These are phyloP conservation scores for Pichia sp. DNA, from an alignment of 1,139 yeast genomes.

Conservation along the genomic window DNA sequence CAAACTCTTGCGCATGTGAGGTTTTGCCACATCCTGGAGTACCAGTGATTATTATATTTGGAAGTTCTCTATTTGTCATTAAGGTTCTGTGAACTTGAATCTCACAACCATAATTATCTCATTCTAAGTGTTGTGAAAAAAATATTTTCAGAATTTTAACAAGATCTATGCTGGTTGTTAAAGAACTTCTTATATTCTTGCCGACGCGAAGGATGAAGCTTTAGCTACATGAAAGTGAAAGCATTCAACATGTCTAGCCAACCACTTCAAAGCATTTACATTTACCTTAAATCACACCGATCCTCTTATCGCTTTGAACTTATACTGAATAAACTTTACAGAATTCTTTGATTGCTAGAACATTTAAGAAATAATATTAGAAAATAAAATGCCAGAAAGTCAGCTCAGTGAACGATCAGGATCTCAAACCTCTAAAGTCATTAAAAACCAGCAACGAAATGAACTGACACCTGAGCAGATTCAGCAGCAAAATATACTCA, in stretches of 20 bases:
- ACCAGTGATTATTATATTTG: conserved; percentile 87
- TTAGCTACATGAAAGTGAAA: too few relatives aligned
- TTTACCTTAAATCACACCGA: neutral
- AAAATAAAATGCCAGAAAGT: neutral
- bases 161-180: too few relatives aligned
- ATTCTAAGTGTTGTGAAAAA: neutral
- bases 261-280: too few relatives aligned
- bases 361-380: neutral
- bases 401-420: conserved; percentile 3
- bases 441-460: conserved; percentile 5
- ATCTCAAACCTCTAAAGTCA: conserved; percentile 4
- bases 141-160: too few relatives aligned
- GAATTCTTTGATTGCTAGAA: neutral
- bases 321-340: neutral
- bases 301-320: neutral
- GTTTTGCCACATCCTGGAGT: conserved; percentile 98
- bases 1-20: conserved; percentile 66
- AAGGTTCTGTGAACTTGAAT: conserved; percentile 4
- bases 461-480: conserved; percentile 15
- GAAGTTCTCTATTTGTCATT: conserved; percentile 39
- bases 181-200: too few relatives aligned
- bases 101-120: neutral
- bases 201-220: too few relatives aligned
- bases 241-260: too few relatives aligned
- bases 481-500: conserved; percentile 17